Percentiles rank a stretch among this genome's conserved stretches.
phyloP scores from a whole-genome alignment of 1,139 yeast species.

The Saccharomycopsis phalli region DNA sequence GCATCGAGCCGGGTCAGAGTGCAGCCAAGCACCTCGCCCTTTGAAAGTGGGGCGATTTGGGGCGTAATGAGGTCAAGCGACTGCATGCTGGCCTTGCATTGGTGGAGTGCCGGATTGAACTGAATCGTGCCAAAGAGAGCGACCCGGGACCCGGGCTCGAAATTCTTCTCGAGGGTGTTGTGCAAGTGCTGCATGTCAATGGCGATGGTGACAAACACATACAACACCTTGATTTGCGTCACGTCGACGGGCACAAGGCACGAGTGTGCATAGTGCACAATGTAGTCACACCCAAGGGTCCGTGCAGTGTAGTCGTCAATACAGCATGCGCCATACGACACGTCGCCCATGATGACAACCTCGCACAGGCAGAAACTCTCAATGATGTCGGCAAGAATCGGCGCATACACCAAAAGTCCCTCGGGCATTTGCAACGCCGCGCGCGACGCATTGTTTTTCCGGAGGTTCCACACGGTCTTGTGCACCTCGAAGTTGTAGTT shows the following conservation, averaged over 20 bases:
- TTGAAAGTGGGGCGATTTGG: conserved; percentile 85
- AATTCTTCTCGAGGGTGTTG: conserved; percentile 66
- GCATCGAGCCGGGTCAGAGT: conserved; percentile 75
- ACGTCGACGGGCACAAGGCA: conserved; percentile 94
- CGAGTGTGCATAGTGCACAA: conserved; percentile 95
- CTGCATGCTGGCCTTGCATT: conserved; percentile 42
- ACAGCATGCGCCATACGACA: conserved; percentile 97
- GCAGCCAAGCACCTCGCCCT: conserved; percentile 95
- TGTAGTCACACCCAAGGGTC: conserved; percentile 85
- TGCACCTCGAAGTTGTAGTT: conserved; percentile 94
- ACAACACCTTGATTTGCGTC: conserved; percentile 79
- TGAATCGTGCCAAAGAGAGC: conserved; percentile 95
- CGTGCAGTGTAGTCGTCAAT: conserved; percentile 94
- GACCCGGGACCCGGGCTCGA: conserved; percentile 48
- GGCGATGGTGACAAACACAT: conserved; percentile 89
- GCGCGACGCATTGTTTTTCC: conserved; percentile 58
- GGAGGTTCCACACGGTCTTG: conserved; percentile 89
- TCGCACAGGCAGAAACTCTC: conserved; percentile 64
- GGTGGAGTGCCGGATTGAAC: conserved; percentile 89
- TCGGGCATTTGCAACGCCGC: conserved; percentile 98
- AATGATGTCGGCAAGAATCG: conserved; percentile 78
- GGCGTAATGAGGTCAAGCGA: conserved; percentile 66
- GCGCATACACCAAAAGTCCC: conserved; percentile 79
- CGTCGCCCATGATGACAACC: conserved; percentile 96
- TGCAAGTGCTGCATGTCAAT: conserved; percentile 78